phyloP scores from a whole-genome alignment of 2,329 filamentous ascomycete genomes.

The Hymenotorrendiella dingleyae region DNA sequence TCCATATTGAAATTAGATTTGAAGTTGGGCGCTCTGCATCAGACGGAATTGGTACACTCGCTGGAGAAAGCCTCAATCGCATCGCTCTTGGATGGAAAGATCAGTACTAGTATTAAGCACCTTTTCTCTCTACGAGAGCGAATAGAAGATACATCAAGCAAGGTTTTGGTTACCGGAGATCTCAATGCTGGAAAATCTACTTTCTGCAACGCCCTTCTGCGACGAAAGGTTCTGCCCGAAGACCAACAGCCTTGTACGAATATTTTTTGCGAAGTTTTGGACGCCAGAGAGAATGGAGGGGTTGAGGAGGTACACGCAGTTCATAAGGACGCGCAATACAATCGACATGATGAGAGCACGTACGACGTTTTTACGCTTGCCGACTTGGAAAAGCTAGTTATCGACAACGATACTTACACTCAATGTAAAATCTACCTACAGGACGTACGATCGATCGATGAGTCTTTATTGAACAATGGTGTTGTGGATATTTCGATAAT shows the following conservation, averaged over 20 bases:
- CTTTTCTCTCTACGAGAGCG: conserved; percentile 79
- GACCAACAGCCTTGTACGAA: conserved; percentile 97
- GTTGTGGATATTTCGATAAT: conserved; percentile 97
- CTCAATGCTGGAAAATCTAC: conserved; percentile 97
- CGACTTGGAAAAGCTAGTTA: conserved; percentile 82
- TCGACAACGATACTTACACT: conserved; percentile 80
- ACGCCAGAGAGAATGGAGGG: conserved; percentile 83
- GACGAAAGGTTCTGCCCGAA: conserved; percentile 87
- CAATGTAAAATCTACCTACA: conserved; percentile 97
- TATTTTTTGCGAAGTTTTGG: conserved; percentile 96
- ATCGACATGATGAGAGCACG: conserved; percentile 86
- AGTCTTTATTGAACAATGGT: conserved; percentile 93
- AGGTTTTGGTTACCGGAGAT: conserved; percentile 92
- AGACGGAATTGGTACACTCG: conserved; percentile 88
- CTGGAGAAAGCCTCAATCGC: conserved; percentile 89
- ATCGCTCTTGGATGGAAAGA: conserved; percentile 85
- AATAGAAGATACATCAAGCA: conserved; percentile 96
- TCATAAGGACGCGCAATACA: conserved; percentile 72
- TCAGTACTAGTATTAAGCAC: conserved; percentile 88
- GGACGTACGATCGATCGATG: conserved; percentile 81
- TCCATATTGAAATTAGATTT: conserved; percentile 92
- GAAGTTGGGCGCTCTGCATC: conserved; percentile 79
- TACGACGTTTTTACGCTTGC: conserved; percentile 78
- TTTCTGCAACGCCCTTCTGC: conserved; percentile 94
- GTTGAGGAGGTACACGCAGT: conserved; percentile 95